These are phyloP conservation scores for Kluyveromyces marxianus DNA, from an alignment of 1,139 yeast genomes.

Conservation along the genomic window DNA sequence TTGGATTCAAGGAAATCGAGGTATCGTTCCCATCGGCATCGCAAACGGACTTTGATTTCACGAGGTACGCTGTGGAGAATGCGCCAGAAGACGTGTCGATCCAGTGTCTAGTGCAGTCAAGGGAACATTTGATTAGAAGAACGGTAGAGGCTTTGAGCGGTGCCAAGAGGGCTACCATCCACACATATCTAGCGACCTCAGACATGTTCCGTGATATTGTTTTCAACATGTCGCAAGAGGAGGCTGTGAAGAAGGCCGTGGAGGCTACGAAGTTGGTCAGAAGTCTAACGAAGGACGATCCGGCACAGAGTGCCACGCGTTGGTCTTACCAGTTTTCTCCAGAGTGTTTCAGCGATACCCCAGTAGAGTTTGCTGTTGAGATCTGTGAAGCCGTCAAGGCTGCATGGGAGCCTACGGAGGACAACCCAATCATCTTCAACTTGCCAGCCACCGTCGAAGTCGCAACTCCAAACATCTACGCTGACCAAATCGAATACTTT, in stretches of 20 bases:
- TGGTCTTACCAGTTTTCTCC: slow-evolving; percentile 96
- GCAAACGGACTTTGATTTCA: slow-evolving; percentile 92
- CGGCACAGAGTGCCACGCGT: slow-evolving; percentile 56
- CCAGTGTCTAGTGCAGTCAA: slow-evolving; percentile 87
- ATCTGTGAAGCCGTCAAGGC: slow-evolving; percentile 92
- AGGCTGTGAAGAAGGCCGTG: slow-evolving; percentile 73
- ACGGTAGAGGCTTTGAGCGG: slow-evolving; percentile 86
- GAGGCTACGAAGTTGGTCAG: slow-evolving; percentile 76
- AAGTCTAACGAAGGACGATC: slow-evolving; percentile 82
- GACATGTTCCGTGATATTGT: slow-evolving; percentile 88
- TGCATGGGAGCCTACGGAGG: slow-evolving; percentile 85
- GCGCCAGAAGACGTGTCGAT: slow-evolving; percentile 91
- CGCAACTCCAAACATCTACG: slow-evolving; percentile 88
- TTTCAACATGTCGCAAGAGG: slow-evolving; percentile 75
- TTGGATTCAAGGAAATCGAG: slow-evolving; percentile 95
- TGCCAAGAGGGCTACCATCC: slow-evolving; percentile 84
- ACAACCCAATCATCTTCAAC: slow-evolving; percentile 85
- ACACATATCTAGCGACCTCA: slow-evolving; percentile 86
- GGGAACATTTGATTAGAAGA: slow-evolving; percentile 81
- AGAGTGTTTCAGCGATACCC: slow-evolving; percentile 88
- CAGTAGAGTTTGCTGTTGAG: slow-evolving; percentile 71
- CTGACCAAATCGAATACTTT: slow-evolving; percentile 93
- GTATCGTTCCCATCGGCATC: slow-evolving; percentile 96
- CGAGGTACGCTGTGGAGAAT: slow-evolving; percentile 82
- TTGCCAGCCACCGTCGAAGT: slow-evolving; percentile 98